Base-by-base conservation (phyloP, 495 filamentous ascomycete genomes). In the Diplogelasinospora grovesii region DNA sequence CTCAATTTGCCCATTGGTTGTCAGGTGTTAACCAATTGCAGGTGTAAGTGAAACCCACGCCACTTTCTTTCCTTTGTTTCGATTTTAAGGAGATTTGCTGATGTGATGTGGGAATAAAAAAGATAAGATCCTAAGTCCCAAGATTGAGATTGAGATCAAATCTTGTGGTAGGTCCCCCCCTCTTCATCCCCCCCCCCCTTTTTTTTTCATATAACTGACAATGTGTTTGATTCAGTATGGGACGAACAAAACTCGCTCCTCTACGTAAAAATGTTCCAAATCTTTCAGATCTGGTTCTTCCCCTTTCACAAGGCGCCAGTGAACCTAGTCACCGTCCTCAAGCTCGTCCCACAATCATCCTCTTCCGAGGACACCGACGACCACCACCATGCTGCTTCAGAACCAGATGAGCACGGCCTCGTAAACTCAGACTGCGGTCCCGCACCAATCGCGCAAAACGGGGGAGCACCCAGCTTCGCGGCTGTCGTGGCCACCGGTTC, bases 61-160 rank as follows among this genome's bases (percentile, higher is more conserved):
- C 28, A 31, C 14, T 11, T 15, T 27, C 22, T 15, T 39, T 39
- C 10, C 36, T 39, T 26, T 8, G 5, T 35, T 21, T 5, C 22
- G 16, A n/a, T n/a, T n/a, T n/a, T n/a, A n/a, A n/a, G n/a, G n/a
- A n/a, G n/a, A n/a, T n/a, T n/a, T n/a, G n/a, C n/a, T n/a, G n/a
- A n/a, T n/a, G n/a, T n/a, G n/a, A n/a, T n/a, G n/a, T n/a, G n/a
- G n/a, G n/a, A n/a, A 41, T 9, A 45, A n/a, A 5, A 19, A 11
- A 46, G 42, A 93, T 60, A 86, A 86, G 54, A 80, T 90, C 48
- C 68, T 93, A 54, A 83, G 76, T 24, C 88, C 88, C 1, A 63
- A 68, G n/a, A 85, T 89, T 32, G 64, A 78, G 16, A 49, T 89
- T n/a, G 55, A 74, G 1, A 65, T 95, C 8, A 69, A 85, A 43